Conservation (phyloP, 257 asterid genomes). For the Solanum ossicruentum region DNA sequence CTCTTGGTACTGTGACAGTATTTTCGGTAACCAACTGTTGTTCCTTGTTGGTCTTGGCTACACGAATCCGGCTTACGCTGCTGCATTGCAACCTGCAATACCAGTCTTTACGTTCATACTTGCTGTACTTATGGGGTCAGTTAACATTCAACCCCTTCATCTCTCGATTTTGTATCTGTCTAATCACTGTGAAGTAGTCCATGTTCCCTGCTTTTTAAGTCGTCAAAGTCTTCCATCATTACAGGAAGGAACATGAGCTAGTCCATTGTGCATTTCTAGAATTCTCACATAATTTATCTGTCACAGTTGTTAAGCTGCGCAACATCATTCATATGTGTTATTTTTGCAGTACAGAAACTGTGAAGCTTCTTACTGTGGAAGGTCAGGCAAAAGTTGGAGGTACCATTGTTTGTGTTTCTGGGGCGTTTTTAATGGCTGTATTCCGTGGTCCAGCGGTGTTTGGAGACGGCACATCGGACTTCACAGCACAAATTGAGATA, state of each 20-base stretch:
- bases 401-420: constrained; percentile 74
- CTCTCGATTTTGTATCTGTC: not conserved
- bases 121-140: constrained; percentile 89
- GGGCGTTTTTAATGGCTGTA: constrained; percentile 79
- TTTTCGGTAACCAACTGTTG: constrained; percentile 89
- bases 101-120: constrained; percentile 93
- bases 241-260: not conserved
- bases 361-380: constrained; percentile 52
- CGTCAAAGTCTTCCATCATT: not conserved
- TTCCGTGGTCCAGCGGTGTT: constrained; percentile 82
- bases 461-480: constrained; percentile 54
- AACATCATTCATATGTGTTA: constrained; percentile 17
- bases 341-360: constrained; percentile 82
- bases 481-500: constrained; percentile 39
- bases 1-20: constrained; percentile 31
- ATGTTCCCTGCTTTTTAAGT: not conserved
- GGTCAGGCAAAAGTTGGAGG: constrained; percentile 94
- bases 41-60: constrained; percentile 93
- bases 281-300: not conserved
- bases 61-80: constrained; percentile 94
- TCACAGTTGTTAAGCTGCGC: not conserved
- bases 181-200: not conserved
- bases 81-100: constrained; percentile 91
- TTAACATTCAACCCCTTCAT: constrained; percentile 3
- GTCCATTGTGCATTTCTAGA: not conserved